Percentiles rank a stretch among this genome's conserved stretches.
Conservation (phyloP, 345 rosid species). For the Moringa oleifera region DNA sequence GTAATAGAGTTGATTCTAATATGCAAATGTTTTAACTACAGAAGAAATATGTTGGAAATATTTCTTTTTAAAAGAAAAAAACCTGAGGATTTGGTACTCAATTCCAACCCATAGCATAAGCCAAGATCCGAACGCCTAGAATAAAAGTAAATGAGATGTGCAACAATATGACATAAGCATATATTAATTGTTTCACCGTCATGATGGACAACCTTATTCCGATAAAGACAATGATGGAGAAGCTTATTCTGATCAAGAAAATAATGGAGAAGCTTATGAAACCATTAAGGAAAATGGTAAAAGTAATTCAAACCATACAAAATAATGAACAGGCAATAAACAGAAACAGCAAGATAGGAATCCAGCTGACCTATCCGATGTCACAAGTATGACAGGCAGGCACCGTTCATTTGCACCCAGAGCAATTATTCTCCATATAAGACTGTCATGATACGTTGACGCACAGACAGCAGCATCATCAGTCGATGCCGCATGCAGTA, state of each 20-base stretch:
- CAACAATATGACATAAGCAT: neutral
- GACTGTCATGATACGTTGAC: slow-evolving; percentile 83
- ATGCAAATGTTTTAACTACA: no score
- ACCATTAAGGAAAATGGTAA: neutral
- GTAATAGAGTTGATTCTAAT: no score
- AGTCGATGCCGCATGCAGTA: slow-evolving; percentile 55
- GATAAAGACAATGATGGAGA: no score
- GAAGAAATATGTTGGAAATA: no score
- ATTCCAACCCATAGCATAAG: no score
- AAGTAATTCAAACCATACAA: neutral
- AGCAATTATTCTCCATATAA: slow-evolving; percentile 85
- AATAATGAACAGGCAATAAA: slow-evolving; percentile 4
- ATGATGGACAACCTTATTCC: no score
- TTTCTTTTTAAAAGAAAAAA: no score
- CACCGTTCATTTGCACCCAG: slow-evolving; percentile 78
- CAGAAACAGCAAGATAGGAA: slow-evolving; percentile 9
- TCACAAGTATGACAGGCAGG: slow-evolving; percentile 71
- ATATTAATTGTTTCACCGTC: neutral
- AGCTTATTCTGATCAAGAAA: no score
- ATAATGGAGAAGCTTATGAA: no score
- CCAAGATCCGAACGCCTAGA: no score
- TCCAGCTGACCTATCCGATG: slow-evolving; percentile 75
- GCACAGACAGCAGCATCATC: slow-evolving; percentile 59
- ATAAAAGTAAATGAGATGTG: no score
- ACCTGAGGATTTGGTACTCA: no score